phyloP scores from a whole-genome alignment of 345 rosid genomes.

The Psidium friedrichsthalianum region DNA sequence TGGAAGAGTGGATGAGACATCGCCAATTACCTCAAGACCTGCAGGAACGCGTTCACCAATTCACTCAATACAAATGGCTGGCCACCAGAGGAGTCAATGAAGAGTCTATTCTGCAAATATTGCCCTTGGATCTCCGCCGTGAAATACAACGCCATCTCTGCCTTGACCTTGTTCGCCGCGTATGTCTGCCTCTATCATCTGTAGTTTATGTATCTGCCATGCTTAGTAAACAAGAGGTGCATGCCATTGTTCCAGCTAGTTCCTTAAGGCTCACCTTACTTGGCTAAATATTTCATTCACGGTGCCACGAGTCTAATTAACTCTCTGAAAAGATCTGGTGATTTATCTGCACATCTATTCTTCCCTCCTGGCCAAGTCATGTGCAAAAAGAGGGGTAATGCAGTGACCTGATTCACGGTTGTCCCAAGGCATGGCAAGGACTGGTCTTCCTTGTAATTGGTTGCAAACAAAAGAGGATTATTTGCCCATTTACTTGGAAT shows the following conservation, averaged over 20 bases:
- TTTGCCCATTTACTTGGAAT: background rate
- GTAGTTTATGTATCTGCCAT: background rate
- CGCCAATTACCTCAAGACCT: slow-evolving; percentile 74
- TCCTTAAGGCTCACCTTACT: background rate
- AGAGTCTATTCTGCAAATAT: slow-evolving; percentile 60
- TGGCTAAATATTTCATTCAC: background rate
- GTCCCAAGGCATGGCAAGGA: background rate
- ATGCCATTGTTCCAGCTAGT: background rate
- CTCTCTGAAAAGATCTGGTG: background rate
- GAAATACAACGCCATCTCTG: slow-evolving; percentile 91
- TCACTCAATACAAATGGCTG: slow-evolving; percentile 84
- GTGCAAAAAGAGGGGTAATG: background rate
- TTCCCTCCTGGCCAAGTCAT: background rate
- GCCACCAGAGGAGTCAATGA: slow-evolving; percentile 92
- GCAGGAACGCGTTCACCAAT: slow-evolving; percentile 69
- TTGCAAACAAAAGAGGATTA: background rate
- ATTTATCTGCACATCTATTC: background rate
- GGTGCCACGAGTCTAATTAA: background rate
- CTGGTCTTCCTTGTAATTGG: background rate
- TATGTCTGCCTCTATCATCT: slow-evolving; percentile 15
- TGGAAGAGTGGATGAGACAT: slow-evolving; percentile 97
- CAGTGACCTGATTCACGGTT: background rate
- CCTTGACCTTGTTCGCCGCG: slow-evolving; percentile 82
- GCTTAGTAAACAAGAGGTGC: background rate
- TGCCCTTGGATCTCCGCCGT: slow-evolving; percentile 81